These are phyloP conservation scores for Backusella tarrabulga DNA, from an alignment of 192 early-diverging fungal genomes.

Conservation along the genomic window DNA sequence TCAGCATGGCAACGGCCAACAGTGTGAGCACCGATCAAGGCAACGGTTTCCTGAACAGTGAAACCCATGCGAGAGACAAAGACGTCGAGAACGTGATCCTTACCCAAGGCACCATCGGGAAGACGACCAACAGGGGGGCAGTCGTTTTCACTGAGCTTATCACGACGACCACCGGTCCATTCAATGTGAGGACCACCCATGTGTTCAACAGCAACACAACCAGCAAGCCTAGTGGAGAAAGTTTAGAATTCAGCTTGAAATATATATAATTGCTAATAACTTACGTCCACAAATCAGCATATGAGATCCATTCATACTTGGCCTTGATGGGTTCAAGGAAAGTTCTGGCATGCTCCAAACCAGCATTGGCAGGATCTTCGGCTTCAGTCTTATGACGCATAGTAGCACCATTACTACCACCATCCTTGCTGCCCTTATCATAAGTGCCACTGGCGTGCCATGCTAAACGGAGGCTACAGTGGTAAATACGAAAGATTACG, in stretches of 20 bases:
- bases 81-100: constrained; percentile 55
- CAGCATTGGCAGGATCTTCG: constrained; percentile 67
- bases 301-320: constrained; percentile 59
- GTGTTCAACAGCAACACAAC: constrained; percentile 62
- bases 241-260: background rate
- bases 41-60: constrained; percentile 66
- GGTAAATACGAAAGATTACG: constrained; percentile 25
- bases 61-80: constrained; percentile 72
- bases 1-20: constrained; percentile 65
- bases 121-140: constrained; percentile 68
- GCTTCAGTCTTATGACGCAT: constrained; percentile 62
- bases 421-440: constrained; percentile 50
- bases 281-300: constrained; percentile 76
- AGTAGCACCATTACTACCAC: constrained; percentile 69
- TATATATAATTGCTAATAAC: background rate
- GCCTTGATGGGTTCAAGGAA: constrained; percentile 64
- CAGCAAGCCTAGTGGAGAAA: constrained; percentile 46
- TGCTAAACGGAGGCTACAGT: constrained; percentile 39
- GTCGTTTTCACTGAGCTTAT: constrained; percentile 45
- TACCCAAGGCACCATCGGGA: constrained; percentile 60
- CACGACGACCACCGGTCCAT: constrained; percentile 58
- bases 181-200: constrained; percentile 68
- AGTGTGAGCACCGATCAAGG: constrained; percentile 64
- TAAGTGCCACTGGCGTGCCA: constrained; percentile 75
- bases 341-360: constrained; percentile 43